Percentiles rank a stretch among this genome's conserved stretches.
These are phyloP conservation scores for Naganishia vaughanmartiniae DNA, from an alignment of 768 basidiomycete species.

Conservation along the genomic window DNA sequence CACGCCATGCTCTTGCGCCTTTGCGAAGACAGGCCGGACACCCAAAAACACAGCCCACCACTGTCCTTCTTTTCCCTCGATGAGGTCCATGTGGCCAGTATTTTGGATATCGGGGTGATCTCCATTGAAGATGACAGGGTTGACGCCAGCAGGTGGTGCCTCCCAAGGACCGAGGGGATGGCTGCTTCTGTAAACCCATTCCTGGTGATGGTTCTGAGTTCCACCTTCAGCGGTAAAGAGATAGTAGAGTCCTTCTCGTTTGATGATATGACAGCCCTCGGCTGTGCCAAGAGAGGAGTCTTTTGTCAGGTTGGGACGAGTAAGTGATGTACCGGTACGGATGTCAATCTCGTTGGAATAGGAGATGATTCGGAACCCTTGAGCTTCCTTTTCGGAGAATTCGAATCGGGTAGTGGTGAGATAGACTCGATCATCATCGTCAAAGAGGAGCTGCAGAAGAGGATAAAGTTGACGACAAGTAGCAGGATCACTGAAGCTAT, in stretches of 20 bases:
- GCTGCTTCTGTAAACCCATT: conserved; percentile 49
- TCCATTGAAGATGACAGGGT: conserved; percentile 37
- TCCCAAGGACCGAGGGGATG: conserved; percentile 47
- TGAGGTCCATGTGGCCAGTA: conserved; percentile 54
- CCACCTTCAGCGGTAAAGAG: conserved; percentile 49
- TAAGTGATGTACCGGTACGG: conserved; percentile 26
- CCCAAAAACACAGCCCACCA: conserved; percentile 49
- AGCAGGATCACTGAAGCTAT: not conserved
- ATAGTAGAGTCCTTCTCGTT: conserved; percentile 48
- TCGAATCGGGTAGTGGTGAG: conserved; percentile 28
- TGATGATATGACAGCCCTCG: conserved; percentile 46
- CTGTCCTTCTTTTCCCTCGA: conserved; percentile 49
- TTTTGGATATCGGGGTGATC: conserved; percentile 52
- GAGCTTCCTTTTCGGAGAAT: not conserved
- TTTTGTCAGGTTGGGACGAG: conserved; percentile 25
- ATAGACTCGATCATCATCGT: conserved; percentile 35
- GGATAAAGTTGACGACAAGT: not conserved
- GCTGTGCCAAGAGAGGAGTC: conserved; percentile 34
- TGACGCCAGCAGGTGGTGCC: conserved; percentile 30
- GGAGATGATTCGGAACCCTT: conserved; percentile 7
- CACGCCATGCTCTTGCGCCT: not conserved
- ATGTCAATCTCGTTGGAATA: conserved; percentile 33
- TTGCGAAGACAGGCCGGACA: conserved; percentile 28
- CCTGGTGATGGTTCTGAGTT: conserved; percentile 41
- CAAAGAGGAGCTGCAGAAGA: conserved; percentile 35